A percentile compares a stretch with the other conserved stretches of the same genome.
These are phyloP conservation scores for Aphanomyces astaci DNA, from an alignment of 352 stramenopile species.

Conservation along the genomic window DNA sequence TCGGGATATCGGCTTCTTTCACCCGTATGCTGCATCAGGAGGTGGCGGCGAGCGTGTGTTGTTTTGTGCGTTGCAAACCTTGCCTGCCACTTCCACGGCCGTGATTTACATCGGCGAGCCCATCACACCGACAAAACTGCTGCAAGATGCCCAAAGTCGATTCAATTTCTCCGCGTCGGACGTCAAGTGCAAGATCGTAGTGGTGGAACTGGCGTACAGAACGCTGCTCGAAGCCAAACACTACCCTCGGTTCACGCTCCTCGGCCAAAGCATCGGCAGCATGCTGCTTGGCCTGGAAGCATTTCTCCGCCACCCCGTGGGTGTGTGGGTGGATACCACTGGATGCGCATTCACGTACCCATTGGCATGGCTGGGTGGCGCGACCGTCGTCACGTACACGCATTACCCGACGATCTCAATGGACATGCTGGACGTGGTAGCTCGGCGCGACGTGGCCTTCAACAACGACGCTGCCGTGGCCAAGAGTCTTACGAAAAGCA, in stretches of 20 bases:
- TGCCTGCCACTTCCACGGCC: conserved; percentile 36
- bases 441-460: conserved; percentile 83
- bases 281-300: conserved; percentile 86
- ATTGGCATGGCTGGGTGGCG: conserved; percentile 81
- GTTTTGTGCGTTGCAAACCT: conserved; percentile 90
- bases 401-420: conserved; percentile 99
- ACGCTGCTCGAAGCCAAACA: conserved; percentile 58
- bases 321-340: conserved; percentile 97
- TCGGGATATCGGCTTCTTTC: conserved; percentile 83
- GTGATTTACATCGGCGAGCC: conserved; percentile 69
- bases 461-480: conserved; percentile 90
- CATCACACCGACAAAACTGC: conserved; percentile 50
- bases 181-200: conserved; percentile 31
- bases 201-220: conserved; percentile 64
- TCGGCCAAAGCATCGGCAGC: conserved; percentile 94
- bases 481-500: conserved; percentile 63
- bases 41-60: conserved; percentile 98
- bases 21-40: conserved; percentile 91
- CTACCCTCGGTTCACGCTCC: conserved; percentile 90
- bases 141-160: conserved; percentile 60
- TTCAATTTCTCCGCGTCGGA: conserved; percentile 44
- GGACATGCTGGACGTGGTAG: conserved; percentile 96
- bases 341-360: conserved; percentile 96
- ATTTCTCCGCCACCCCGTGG: conserved; percentile 64
- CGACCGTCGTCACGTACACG: conserved; percentile 91